Conservation (phyloP, 1,284 basidiomycete species). For the Gomphus bonarii region DNA sequence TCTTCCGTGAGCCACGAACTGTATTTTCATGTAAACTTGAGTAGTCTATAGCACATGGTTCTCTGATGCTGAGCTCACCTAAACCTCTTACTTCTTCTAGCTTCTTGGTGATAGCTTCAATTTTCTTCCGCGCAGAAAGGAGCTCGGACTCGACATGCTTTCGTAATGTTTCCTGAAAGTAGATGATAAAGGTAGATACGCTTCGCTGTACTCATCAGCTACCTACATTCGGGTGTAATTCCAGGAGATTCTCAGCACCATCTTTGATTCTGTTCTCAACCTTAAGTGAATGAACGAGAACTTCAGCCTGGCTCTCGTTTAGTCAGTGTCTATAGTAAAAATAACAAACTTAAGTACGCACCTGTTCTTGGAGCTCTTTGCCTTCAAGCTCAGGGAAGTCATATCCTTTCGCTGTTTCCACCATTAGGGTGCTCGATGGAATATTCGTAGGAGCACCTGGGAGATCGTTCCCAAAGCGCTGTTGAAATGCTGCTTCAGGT, state of each 20-base stretch:
- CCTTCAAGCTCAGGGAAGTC: slow-evolving; percentile 34
- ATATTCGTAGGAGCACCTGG: neutral
- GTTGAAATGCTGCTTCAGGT: neutral
- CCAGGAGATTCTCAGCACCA: slow-evolving; percentile 76
- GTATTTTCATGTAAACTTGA: neutral
- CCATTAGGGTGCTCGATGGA: neutral
- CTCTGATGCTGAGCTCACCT: slow-evolving; percentile 1
- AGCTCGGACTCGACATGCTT: slow-evolving; percentile 70
- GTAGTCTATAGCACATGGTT: neutral
- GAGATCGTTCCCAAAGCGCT: slow-evolving; percentile 6
- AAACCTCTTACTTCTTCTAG: slow-evolving; percentile 33
- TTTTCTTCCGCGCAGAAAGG: slow-evolving; percentile 59
- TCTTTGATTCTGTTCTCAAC: slow-evolving; percentile 73
- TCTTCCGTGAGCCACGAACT: slow-evolving; percentile 26
- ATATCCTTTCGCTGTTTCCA: neutral
- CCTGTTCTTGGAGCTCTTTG: slow-evolving; percentile 36
- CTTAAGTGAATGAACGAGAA: slow-evolving; percentile 56
- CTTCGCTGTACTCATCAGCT: slow-evolving; percentile 17
- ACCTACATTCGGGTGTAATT: slow-evolving; percentile 54
- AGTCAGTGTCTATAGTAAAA: neutral
- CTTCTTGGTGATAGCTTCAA: slow-evolving; percentile 50
- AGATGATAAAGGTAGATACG: neutral
- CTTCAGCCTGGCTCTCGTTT: slow-evolving; percentile 39
- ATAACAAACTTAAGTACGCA: slow-evolving; percentile 15
- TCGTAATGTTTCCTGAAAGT: slow-evolving; percentile 47